Evolutionary conservation across 148 eudicot genomes (phyloP).

Genomic region (Fallopia convolvulus): DNA sequence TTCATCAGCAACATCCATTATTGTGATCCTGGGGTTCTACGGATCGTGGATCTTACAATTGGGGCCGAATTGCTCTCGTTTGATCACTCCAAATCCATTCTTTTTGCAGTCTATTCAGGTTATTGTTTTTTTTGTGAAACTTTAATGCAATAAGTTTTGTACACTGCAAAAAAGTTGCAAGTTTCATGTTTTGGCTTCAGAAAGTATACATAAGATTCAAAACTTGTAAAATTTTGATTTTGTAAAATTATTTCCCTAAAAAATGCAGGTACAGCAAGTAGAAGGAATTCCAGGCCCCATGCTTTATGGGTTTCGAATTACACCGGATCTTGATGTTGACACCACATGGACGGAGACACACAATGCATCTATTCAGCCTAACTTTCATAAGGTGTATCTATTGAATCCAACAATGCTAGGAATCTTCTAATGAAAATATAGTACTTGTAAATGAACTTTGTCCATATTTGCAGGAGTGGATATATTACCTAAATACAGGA

Average conservation of each 20-base stretch:
- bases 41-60: conserved; percentile 34
- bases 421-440: neutral
- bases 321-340: conserved; percentile 49
- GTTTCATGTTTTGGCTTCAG: neutral
- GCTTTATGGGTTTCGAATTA: conserved; percentile 51
- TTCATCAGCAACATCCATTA: conserved; percentile 36
- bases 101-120: conserved; percentile 49
- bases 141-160: neutral
- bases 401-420: neutral
- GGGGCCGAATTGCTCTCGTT: conserved; percentile 45
- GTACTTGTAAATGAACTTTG: neutral
- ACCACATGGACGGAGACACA: conserved; percentile 41
- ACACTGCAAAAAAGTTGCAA: neutral
- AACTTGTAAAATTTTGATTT: neutral
- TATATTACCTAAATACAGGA: conserved; percentile 43
- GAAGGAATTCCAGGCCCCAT: conserved; percentile 32
- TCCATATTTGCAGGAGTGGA: conserved; percentile 37
- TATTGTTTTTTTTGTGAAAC: neutral
- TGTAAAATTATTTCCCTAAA: too few species aligned
- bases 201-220: neutral
- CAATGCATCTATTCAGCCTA: conserved; percentile 23
- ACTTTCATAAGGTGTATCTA: conserved; percentile 24
- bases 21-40: conserved; percentile 39
- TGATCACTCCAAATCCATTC: conserved; percentile 28
- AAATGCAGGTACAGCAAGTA: conserved; percentile 36